phyloP scores from a whole-genome alignment of 2,329 filamentous ascomycete genomes.

The Calcarisporium arbuscula region DNA sequence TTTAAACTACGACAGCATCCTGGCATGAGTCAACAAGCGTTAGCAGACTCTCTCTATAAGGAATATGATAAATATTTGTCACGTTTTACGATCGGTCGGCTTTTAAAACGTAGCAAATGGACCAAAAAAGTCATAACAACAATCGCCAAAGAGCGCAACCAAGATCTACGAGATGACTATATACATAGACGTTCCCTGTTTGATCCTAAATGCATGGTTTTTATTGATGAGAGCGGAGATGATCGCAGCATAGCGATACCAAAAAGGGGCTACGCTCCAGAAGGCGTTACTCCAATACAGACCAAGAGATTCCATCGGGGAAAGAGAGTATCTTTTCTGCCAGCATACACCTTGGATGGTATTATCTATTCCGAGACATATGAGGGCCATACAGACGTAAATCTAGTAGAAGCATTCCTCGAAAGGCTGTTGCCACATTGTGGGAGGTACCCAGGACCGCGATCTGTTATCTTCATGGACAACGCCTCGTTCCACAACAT shows the following conservation, averaged over 20 bases:
- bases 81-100: constrained; percentile 6
- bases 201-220: constrained; percentile 10
- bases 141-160: constrained; percentile 16
- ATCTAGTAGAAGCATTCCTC: constrained; percentile 11
- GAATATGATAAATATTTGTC: constrained; percentile 9
- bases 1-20: constrained; percentile 5
- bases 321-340: constrained; percentile 10
- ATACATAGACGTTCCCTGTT: constrained; percentile 10
- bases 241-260: constrained; percentile 11
- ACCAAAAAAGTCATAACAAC: constrained; percentile 9
- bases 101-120: constrained; percentile 6
- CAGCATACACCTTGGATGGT: constrained; percentile 10
- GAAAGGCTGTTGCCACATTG: constrained; percentile 12
- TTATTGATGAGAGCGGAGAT: constrained; percentile 11
- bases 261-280: constrained; percentile 10
- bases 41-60: constrained; percentile 8
- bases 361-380: constrained; percentile 13
- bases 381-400: constrained; percentile 10
- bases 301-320: constrained; percentile 12
- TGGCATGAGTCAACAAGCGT: constrained; percentile 9
- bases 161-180: constrained; percentile 16
- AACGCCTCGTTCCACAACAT: constrained; percentile 13
- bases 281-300: constrained; percentile 10
- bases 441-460: constrained; percentile 10
- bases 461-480: constrained; percentile 15